phyloP scores from a whole-genome alignment of 345 rosid species.

The Syzygium oleosum region DNA sequence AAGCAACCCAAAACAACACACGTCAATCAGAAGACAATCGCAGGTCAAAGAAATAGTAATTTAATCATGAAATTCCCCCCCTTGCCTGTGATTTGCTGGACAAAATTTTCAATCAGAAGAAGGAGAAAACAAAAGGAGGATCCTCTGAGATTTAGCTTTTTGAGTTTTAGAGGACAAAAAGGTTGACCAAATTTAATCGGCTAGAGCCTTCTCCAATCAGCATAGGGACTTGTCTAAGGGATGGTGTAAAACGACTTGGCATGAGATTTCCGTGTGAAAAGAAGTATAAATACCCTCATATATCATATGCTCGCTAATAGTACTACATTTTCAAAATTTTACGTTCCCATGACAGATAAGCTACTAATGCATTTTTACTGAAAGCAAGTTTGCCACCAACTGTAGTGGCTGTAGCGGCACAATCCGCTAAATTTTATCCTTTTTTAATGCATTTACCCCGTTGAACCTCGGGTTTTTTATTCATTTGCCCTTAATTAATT shows the following conservation, averaged over 20 bases:
- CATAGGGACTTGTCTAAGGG: background rate
- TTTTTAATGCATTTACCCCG: background rate
- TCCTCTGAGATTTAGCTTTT: background rate
- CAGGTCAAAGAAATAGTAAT: background rate
- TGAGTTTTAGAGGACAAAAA: background rate
- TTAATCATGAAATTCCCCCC: background rate
- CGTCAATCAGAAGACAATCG: background rate
- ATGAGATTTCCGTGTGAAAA: background rate
- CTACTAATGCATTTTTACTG: background rate
- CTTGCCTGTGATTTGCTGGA: background rate
- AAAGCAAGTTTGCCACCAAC: background rate
- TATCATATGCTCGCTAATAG: background rate
- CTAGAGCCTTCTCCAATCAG: background rate
- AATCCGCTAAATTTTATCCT: background rate
- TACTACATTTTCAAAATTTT: background rate
- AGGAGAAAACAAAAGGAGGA: background rate
- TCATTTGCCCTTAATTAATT: background rate
- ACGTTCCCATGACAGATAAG: background rate
- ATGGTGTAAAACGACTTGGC: background rate
- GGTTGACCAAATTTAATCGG: background rate
- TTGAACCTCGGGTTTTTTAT: background rate
- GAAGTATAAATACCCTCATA: background rate
- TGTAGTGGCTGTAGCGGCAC: too few relatives aligned
- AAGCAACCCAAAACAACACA: background rate
- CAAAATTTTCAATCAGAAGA: background rate